Conservation (phyloP, 2,329 filamentous ascomycete species). For the Arthrobotrys sinensis region DNA sequence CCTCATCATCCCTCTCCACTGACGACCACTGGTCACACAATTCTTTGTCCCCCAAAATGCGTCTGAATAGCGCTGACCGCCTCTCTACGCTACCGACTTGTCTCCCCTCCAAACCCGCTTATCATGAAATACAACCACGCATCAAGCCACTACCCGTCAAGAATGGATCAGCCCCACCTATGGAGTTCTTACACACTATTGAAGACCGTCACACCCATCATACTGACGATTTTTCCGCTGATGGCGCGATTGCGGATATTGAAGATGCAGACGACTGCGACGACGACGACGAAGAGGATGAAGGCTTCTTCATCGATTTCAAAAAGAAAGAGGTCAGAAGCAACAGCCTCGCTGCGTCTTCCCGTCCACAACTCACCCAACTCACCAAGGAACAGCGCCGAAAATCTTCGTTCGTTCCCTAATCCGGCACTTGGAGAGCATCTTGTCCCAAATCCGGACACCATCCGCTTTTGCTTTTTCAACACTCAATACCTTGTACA, state of each 20-base stretch:
- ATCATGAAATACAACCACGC: slow-evolving; percentile 56
- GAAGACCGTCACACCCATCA: slow-evolving; percentile 43
- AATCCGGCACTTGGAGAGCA: slow-evolving; percentile 19
- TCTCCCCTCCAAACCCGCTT: slow-evolving; percentile 52
- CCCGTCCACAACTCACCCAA: slow-evolving; percentile 40
- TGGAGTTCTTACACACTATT: slow-evolving; percentile 58
- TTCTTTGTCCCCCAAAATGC: slow-evolving; percentile 51
- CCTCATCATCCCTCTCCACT: slow-evolving; percentile 63
- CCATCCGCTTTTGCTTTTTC: slow-evolving; percentile 4
- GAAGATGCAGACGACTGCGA: slow-evolving; percentile 62
- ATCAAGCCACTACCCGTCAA: slow-evolving; percentile 52
- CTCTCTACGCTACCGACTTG: slow-evolving; percentile 46
- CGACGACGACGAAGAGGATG: slow-evolving; percentile 62
- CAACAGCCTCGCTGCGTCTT: slow-evolving; percentile 46
- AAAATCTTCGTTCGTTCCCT: slow-evolving; percentile 53
- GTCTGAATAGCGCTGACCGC: slow-evolving; percentile 53
- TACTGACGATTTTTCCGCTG: slow-evolving; percentile 50
- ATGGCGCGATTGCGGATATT: slow-evolving; percentile 60
- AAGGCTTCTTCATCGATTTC: slow-evolving; percentile 62
- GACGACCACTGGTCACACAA: slow-evolving; percentile 61
- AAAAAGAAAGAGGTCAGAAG: slow-evolving; percentile 58
- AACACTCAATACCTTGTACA: slow-evolving; percentile 50
- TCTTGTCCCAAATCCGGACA: slow-evolving; percentile 34
- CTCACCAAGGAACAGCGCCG: slow-evolving; percentile 47
- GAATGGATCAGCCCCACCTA: slow-evolving; percentile 50